Evolutionary conservation across 164 flowering plant genomes (phyloP), one percentile per base, ranked within the genome.

Genomic region (Brasenia schreberi): DNA sequence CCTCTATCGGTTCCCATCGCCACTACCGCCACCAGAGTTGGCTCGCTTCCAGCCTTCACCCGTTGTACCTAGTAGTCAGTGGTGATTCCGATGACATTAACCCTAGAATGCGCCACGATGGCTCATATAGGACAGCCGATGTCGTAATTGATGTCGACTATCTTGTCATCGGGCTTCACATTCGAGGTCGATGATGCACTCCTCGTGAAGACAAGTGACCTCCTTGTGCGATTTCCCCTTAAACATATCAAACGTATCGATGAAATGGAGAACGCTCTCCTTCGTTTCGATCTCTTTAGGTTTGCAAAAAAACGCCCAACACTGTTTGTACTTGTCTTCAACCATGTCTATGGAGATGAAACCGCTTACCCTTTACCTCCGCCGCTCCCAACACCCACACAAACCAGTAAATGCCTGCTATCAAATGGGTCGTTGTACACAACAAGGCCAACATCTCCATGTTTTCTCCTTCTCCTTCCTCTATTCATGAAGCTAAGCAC

Each of bases 51-150:
- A n/a, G 77, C 10, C 23, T 75, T 65, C 5, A 96, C 96, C 1
- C 98, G 81, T 0, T 77, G 78, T 62, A 90, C 98, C 65, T 90
- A 96, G 74, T 92, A 92, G 68, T 90, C 90, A 75, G 90, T 92
- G 11, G 98, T 92, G 84, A 92, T 90, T 0, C 98, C 98, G 18
- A 84, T 89, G 14, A 92, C 88, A 1, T 83, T 77, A 5, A 90
- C 85, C 0, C 78, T 66, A 4, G 95, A 88, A 71, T 87, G 95
- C n/a, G 96, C 79, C 1, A 96, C 96, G 67, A 90, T 92, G 4
- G 96, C 93, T 0, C 96, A 80, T 96, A 92, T 90, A 18, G 98
- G 98, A 0, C 96, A 96, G 0, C 98, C 98, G 12, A 92, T 96
- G 7, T 96, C 98, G 75, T 96, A 92, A 3, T 96, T 96, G 12